Evolutionary conservation across 768 basidiomycete genomes (phyloP), one percentile per base, ranked within the genome.

Genomic region (Arthromyces matolae): DNA sequence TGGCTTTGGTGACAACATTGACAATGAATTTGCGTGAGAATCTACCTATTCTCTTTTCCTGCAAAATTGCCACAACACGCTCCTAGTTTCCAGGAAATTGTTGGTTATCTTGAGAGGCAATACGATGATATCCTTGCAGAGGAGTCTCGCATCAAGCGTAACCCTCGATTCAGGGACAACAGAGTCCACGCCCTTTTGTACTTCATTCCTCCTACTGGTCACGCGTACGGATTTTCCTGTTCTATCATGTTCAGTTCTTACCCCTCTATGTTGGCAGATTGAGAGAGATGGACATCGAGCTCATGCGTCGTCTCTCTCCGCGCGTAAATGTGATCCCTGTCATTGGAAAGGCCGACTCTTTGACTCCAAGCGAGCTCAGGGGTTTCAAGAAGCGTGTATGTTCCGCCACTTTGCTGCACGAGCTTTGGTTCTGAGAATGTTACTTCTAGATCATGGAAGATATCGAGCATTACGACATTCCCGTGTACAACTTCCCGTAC

Each of bases 241-340:
- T 22, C 6, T 20, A 20, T n/a, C 60, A 75, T 92, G 92, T 94
- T 76, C 56, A 91, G 80, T 27, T 19, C 38, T 12, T 14, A 42
- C 18, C 19, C 8, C 42, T 22, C 6, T 20, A 20, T 42, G 6
- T 47, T 27, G 23, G n/a, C 40, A 91, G 89, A 22, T 72, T 99
- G 61, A 81, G 96, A 51, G 96, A 98, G 66, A 95, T 99, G 84
- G 96, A 98, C 65, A 98, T 98, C 51, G 95, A 98, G 64, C 78
- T 99, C 47, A 99, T 99, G 96, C 88, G 93, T 54, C 90, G 94
- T 55, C 81, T 98, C 45, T 95, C 96, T 3, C 93, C 93, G 20
- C 88, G 94, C 47, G 96, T 97, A 67, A 99, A 99, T 64, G 96
- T 99, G 55, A 99, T 99, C 55, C 96, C 96, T 39, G 94, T 98